phyloP scores from a whole-genome alignment of 352 stramenopile species.

The Pythium grandisporangium region DNA sequence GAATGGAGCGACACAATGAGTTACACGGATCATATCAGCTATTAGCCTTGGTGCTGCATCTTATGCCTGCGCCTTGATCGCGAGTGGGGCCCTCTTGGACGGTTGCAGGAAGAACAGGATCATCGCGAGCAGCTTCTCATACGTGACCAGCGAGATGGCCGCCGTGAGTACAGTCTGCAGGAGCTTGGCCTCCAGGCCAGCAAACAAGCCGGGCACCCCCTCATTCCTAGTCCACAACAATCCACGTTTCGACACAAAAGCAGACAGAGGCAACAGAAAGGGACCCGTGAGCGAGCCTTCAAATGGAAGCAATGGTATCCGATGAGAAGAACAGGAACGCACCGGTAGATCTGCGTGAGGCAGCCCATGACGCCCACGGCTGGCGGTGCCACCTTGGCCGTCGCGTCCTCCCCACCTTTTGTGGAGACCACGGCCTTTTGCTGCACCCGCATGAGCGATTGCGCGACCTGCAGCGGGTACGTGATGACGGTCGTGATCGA shows the following conservation, averaged over 20 bases:
- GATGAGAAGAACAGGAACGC: background rate
- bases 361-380: conserved; percentile 17
- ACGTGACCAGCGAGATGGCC: conserved; percentile 90
- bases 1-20: too few species aligned
- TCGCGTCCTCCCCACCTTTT: background rate
- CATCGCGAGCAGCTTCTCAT: conserved; percentile 85
- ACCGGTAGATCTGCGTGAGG: conserved; percentile 46
- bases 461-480: conserved; percentile 92
- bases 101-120: conserved; percentile 48
- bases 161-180: conserved; percentile 91
- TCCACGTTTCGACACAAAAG: too few species aligned
- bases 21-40: too few species aligned
- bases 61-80: conserved; percentile 31
- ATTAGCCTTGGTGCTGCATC: too few species aligned
- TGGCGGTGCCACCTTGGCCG: too few species aligned
- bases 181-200: conserved; percentile 90
- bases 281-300: too few species aligned
- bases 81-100: conserved; percentile 16
- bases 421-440: conserved; percentile 19
- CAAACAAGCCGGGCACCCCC: conserved; percentile 78
- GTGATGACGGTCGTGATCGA: conserved; percentile 88
- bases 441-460: conserved; percentile 83
- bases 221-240: conserved; percentile 29
- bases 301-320: background rate
- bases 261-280: too few species aligned